Evolutionary conservation across 192 early-diverging fungal genomes (phyloP).

Genomic region (Mortierella antarctica): DNA sequence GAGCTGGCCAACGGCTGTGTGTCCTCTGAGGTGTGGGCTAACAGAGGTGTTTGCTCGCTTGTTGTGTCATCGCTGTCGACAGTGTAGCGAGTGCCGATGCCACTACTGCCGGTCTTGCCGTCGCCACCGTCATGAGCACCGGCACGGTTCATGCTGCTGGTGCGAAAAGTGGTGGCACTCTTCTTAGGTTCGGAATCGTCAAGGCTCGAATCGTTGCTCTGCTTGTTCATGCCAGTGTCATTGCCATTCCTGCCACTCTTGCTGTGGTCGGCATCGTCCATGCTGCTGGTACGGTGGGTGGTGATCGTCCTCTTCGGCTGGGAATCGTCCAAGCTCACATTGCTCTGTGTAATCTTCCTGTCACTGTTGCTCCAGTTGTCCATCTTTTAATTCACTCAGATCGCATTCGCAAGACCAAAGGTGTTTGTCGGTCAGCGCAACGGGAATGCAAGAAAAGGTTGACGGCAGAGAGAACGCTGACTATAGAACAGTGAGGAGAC

Average conservation of each 20-base stretch:
- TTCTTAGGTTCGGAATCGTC: no score
- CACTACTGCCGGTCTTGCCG: neutral
- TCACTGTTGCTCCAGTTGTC: no score
- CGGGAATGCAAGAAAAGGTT: no score
- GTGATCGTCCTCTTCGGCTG: no score
- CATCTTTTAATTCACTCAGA: no score
- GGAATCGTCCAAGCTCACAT: no score
- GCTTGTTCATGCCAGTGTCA: neutral
- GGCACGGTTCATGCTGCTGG: neutral
- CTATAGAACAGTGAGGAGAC: no score
- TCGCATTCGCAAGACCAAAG: no score
- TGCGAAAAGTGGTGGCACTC: neutral
- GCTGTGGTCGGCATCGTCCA: neutral
- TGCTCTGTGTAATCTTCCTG: no score
- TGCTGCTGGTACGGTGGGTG: neutral
- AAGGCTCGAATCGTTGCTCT: no score
- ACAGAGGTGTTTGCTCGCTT: slow-evolving; percentile 23
- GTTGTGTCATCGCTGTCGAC: slow-evolving; percentile 6
- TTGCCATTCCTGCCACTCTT: neutral
- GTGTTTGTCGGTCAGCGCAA: no score
- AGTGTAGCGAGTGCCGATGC: slow-evolving; percentile 2
- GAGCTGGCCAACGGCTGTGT: neutral
- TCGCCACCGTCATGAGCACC: neutral
- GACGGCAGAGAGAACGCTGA: no score
- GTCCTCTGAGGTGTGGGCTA: slow-evolving; percentile 4